These are phyloP conservation scores for Ophiocordyceps camponoti-floridani DNA, from an alignment of 2,329 filamentous ascomycete genomes.

Conservation along the genomic window DNA sequence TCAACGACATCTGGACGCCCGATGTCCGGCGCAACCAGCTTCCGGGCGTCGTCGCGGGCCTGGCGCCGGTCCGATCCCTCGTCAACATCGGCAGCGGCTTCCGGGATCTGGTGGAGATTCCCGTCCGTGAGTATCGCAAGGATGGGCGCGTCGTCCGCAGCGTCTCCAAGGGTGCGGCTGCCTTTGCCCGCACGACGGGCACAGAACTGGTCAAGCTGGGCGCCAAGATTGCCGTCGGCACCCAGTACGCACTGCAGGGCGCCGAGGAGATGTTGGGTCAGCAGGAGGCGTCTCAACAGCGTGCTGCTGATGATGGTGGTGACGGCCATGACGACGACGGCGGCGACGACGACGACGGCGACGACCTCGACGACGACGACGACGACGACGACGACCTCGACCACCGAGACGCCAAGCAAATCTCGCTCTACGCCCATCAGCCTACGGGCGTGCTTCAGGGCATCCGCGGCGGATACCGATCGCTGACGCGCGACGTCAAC, in stretches of 20 bases:
- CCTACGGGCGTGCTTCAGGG: slow-evolving; percentile 80
- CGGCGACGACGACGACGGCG: slow-evolving; percentile 38
- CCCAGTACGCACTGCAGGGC: slow-evolving; percentile 79
- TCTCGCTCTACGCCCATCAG: slow-evolving; percentile 87
- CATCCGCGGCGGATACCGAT: slow-evolving; percentile 63
- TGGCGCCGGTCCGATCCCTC: slow-evolving; percentile 76
- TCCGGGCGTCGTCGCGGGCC: slow-evolving; percentile 68
- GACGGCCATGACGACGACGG: too few relatives aligned
- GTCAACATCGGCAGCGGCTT: slow-evolving; percentile 85
- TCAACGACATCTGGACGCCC: slow-evolving; percentile 94
- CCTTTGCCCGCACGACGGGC: slow-evolving; percentile 85
- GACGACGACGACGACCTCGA: slow-evolving; percentile 43
- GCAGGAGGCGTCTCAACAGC: not conserved
- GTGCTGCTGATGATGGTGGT: slow-evolving; percentile 16
- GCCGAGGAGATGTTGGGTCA: slow-evolving; percentile 57
- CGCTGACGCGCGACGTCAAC: slow-evolving; percentile 73
- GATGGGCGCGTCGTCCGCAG: slow-evolving; percentile 85
- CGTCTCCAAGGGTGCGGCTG: slow-evolving; percentile 74
- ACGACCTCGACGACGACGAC: slow-evolving; percentile 51
- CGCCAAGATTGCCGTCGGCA: slow-evolving; percentile 85
- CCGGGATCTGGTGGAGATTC: slow-evolving; percentile 71
- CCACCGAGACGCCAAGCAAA: slow-evolving; percentile 47
- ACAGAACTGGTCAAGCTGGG: slow-evolving; percentile 89
- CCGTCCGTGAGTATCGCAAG: slow-evolving; percentile 82
- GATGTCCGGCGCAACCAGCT: slow-evolving; percentile 84